Evolutionary conservation across 305 asterid species (phyloP).

Genomic region (Rubia peregrina): DNA sequence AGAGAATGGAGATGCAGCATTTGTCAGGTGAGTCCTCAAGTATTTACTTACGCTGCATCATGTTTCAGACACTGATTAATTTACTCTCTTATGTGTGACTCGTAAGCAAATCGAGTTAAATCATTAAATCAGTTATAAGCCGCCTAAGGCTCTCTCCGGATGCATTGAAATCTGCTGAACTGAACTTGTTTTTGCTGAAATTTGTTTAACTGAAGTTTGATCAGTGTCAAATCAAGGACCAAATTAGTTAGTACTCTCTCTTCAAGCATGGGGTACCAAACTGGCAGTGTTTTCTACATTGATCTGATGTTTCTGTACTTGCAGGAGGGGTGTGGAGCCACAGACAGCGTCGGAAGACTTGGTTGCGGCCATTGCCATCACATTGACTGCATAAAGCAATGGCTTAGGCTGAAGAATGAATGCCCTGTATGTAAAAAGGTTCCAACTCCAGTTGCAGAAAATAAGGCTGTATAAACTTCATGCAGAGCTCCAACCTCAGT

Average conservation of each 20-base stretch:
- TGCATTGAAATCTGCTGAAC: too few relatives aligned
- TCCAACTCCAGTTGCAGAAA: constrained; percentile 14
- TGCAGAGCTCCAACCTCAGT: background rate
- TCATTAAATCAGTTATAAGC: background rate
- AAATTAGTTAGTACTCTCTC: too few relatives aligned
- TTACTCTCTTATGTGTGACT: too few relatives aligned
- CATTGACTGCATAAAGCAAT: constrained; percentile 53
- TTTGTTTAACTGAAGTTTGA: too few relatives aligned
- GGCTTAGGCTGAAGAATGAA: constrained; percentile 50
- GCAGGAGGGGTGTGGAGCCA: constrained; percentile 41
- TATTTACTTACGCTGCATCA: background rate
- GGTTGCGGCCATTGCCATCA: constrained; percentile 60
- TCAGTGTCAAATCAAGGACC: too few relatives aligned
- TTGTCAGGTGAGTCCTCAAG: constrained; percentile 40
- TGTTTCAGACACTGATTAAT: too few relatives aligned
- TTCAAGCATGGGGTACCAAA: too few relatives aligned
- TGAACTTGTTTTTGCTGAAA: too few relatives aligned
- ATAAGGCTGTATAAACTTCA: background rate
- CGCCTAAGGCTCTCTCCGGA: too few relatives aligned
- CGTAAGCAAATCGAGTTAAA: background rate
- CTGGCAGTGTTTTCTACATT: background rate
- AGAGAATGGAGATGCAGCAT: constrained; percentile 52
- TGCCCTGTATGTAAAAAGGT: constrained; percentile 57
- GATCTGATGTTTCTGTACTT: background rate
- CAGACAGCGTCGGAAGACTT: constrained; percentile 38